Evolutionary conservation across 805 yeast species (phyloP).

Genomic region (Saturnispora zaruensis): DNA sequence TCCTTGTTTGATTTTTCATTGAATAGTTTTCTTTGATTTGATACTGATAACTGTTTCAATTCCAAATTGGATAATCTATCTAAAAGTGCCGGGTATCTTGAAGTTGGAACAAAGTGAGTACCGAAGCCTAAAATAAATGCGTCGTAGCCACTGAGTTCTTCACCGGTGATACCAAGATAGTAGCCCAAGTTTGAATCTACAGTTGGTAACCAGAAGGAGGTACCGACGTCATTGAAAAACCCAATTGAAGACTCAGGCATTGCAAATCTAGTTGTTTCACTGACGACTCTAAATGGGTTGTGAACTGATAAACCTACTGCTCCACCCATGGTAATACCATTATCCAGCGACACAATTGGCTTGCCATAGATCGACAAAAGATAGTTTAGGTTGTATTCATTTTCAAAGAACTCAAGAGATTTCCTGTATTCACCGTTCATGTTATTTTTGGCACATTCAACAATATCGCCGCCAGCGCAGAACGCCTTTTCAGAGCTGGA

Average conservation of each 20-base stretch:
- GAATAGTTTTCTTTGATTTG: constrained; percentile 16
- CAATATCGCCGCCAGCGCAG: constrained; percentile 96
- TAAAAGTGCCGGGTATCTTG: constrained; percentile 51
- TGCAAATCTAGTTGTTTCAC: constrained; percentile 83
- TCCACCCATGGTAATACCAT: constrained; percentile 97
- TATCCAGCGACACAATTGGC: constrained; percentile 78
- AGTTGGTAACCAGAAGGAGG: constrained; percentile 79
- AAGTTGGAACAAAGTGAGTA: constrained; percentile 77
- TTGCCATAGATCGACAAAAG: constrained; percentile 73
- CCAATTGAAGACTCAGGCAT: constrained; percentile 99
- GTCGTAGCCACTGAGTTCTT: constrained; percentile 66
- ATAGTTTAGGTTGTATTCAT: constrained; percentile 77
- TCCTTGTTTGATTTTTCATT: constrained; percentile 23
- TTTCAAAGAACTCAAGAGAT: constrained; percentile 60
- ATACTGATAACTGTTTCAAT: constrained; percentile 17
- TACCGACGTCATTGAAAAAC: constrained; percentile 92
- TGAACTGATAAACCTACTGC: constrained; percentile 92
- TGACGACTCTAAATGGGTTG: constrained; percentile 87
- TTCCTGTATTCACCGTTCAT: constrained; percentile 35
- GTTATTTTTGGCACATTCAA: constrained; percentile 62
- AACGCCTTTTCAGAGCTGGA: constrained; percentile 63
- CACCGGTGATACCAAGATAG: constrained; percentile 82
- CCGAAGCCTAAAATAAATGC: constrained; percentile 80
- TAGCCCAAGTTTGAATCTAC: constrained; percentile 77
- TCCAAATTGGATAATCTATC: constrained; percentile 58